Evolutionary conservation across 2,329 filamentous ascomycete genomes (phyloP), one percentile per base, ranked within the genome.

Genomic region (Bertia moriformis): DNA sequence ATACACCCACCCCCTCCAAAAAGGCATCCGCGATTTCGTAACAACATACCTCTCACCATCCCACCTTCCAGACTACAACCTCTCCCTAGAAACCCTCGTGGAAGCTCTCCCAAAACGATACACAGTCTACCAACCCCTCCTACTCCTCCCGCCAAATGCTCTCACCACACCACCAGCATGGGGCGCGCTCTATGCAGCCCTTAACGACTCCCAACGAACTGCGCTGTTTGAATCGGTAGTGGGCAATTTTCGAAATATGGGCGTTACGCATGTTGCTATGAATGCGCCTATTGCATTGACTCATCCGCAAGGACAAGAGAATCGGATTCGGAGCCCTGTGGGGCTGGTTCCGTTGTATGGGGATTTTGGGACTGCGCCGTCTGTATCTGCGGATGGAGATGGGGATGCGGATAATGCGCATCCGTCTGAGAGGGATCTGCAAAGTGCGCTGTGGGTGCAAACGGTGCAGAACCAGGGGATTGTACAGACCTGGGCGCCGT

Each of bases 401-500:
- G 43, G 38, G 2, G 39, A 48, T 14, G 43, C 40, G 3, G 48
- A 49, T 39, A 44, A 42, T 14, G 38, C 39, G n/a, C 48, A 54
- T 18, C 52, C 56, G 12, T 45, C 44, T 4, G 37, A 41, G 13
- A 22, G 41, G 10, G 69, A 75, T 46, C 66, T 76, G 38, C 44
- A 54, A 2, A 29, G 45, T 2, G 69, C 73, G 1, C 65, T 77
- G 42, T 81, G 75, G 75, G 65, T 67, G 2, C 58, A 54, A 2
- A 60, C 66, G 1, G 57, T 58, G 3, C 73, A 77, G 48, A 62
- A 66, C 37, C 68, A 73, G 42, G 67, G 65, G 1, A 70, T 80
- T 37, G 51, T 55, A 14, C 75, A 80, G 49, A 64, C 59, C 15
- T 80, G 74, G 74, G 68, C 73, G 0, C 76, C 76, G 3, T 49